Conservation (phyloP, 2,329 filamentous ascomycete species). For the Botryotinia narcissicola region DNA sequence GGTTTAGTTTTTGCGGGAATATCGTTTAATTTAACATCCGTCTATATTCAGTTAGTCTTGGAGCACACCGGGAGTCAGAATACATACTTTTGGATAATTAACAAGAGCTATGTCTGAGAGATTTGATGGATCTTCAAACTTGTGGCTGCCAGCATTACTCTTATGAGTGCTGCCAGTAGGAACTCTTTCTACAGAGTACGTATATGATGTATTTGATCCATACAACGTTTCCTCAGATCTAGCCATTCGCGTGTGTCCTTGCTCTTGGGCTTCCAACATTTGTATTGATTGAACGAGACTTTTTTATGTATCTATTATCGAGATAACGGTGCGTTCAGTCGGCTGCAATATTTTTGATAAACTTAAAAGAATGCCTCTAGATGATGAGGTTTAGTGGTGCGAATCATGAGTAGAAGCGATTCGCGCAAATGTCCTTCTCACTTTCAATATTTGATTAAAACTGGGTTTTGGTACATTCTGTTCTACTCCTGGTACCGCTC, state of each 20-base stretch:
- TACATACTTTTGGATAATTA: slow-evolving; percentile 10
- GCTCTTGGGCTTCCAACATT: neutral
- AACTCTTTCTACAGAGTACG: slow-evolving; percentile 4
- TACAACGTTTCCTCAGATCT: slow-evolving; percentile 6
- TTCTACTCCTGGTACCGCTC: neutral
- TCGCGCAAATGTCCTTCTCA: neutral
- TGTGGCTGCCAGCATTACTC: neutral
- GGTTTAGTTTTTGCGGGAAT: neutral
- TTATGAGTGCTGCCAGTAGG: slow-evolving; percentile 3
- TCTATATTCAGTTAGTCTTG: slow-evolving; percentile 6
- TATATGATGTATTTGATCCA: slow-evolving; percentile 8
- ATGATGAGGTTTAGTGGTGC: neutral
- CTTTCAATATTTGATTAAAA: neutral
- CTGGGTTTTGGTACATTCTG: neutral
- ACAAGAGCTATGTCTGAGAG: slow-evolving; percentile 11
- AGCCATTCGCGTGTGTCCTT: neutral
- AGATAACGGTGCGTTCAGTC: neutral
- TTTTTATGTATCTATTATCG: neutral
- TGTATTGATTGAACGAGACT: neutral
- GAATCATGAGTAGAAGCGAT: neutral
- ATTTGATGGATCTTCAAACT: neutral
- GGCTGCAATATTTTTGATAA: neutral
- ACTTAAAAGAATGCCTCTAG: neutral
- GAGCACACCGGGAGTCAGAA: neutral
- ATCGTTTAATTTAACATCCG: neutral